A percentile compares a stretch with the other conserved stretches of the same genome.
Conservation (phyloP, 177 flowering plant species). For the Vitis hybrid region DNA sequence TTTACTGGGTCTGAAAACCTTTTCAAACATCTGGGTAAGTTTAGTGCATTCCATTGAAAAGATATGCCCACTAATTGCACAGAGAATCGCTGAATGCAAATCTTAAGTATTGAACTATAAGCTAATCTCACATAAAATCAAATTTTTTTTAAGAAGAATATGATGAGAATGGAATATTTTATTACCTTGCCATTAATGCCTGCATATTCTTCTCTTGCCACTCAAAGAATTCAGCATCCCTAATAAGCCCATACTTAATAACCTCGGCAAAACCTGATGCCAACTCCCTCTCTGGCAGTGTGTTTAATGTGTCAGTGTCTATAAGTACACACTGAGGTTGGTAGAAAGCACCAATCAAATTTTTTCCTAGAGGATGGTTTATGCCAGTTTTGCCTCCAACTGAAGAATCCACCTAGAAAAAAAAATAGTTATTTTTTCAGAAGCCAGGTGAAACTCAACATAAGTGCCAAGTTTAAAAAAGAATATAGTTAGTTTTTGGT, state of each 20-base stretch:
- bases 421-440: neutral
- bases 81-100: neutral
- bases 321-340: conserved; percentile 97
- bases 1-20: too few relatives aligned
- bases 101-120: neutral
- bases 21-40: too few relatives aligned
- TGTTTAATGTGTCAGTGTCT: conserved; percentile 84
- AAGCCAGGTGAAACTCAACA: too few relatives aligned
- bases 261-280: conserved; percentile 97
- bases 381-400: conserved; percentile 99
- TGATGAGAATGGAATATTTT: neutral
- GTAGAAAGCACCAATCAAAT: conserved; percentile 96
- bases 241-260: conserved; percentile 91
- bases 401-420: conserved; percentile 88
- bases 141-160: neutral
- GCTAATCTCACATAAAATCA: neutral
- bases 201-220: conserved; percentile 97
- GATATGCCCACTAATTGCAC: neutral
- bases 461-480: too few relatives aligned
- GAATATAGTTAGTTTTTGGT: too few relatives aligned
- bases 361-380: conserved; percentile 91
- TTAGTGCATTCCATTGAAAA: too few relatives aligned
- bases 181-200: conserved; percentile 71
- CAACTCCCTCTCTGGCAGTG: conserved; percentile 89
- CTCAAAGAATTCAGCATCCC: conserved; percentile 91